Conservation (phyloP, 352 stramenopile species). For the Hyaloperonospora brassicae region DNA sequence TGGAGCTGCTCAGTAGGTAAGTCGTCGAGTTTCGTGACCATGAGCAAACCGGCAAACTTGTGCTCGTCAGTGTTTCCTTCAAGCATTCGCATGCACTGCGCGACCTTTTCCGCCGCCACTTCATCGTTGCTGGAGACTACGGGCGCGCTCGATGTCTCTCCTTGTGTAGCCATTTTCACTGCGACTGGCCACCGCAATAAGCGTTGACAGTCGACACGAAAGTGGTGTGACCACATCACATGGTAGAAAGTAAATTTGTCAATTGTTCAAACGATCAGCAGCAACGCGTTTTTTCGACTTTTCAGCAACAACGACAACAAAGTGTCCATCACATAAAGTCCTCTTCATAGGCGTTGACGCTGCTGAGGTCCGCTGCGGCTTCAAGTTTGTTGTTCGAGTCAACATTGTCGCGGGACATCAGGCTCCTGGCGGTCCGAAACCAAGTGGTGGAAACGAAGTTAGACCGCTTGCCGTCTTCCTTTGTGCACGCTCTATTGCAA, state of each 20-base stretch:
- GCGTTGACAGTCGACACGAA: no score
- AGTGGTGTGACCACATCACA: no score
- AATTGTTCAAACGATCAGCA: background rate
- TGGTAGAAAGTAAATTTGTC: no score
- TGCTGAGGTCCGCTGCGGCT: slow-evolving; percentile 45
- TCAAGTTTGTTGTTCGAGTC: slow-evolving; percentile 33
- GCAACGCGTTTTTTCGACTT: background rate
- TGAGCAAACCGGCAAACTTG: slow-evolving; percentile 82
- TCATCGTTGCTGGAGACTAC: slow-evolving; percentile 1
- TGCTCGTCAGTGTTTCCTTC: slow-evolving; percentile 69
- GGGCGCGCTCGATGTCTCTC: slow-evolving; percentile 6
- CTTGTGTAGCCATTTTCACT: slow-evolving; percentile 11
- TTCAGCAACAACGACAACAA: background rate
- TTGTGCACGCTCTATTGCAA: no score
- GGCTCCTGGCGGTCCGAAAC: slow-evolving; percentile 21
- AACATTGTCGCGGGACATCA: slow-evolving; percentile 67
- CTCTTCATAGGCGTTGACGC: slow-evolving; percentile 69
- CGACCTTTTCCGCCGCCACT: slow-evolving; percentile 21
- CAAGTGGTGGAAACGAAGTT: background rate
- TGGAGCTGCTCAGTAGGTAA: slow-evolving; percentile 37
- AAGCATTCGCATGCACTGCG: slow-evolving; percentile 67
- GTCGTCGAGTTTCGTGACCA: slow-evolving; percentile 72
- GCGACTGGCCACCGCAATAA: no score
- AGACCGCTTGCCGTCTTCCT: no score
- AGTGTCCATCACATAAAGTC: slow-evolving; percentile 57